Evolutionary conservation across 352 stramenopile species (phyloP).

Genomic region (Pythium sp.): DNA sequence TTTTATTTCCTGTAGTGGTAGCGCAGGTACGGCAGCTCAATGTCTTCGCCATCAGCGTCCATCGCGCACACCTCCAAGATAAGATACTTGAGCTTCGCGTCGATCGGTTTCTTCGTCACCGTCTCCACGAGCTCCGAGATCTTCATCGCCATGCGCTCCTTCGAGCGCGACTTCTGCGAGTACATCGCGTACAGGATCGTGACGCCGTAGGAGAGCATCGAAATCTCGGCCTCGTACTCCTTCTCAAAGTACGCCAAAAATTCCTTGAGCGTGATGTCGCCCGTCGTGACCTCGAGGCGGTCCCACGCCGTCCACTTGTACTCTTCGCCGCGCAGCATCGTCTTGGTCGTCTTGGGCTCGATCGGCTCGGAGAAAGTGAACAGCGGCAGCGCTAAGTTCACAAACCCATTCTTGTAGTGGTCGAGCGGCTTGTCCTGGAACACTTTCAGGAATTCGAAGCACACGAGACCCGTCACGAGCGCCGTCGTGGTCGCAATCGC

Average conservation of each 20-base stretch:
- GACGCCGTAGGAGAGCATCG: slow-evolving; percentile 97
- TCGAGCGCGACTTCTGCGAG: slow-evolving; percentile 81
- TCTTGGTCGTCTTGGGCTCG: slow-evolving; percentile 89
- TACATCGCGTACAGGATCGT: slow-evolving; percentile 91
- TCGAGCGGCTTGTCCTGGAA: slow-evolving; percentile 90
- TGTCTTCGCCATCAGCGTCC: slow-evolving; percentile 94
- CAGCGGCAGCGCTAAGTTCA: slow-evolving; percentile 97
- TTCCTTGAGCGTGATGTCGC: slow-evolving; percentile 95
- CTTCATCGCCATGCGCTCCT: slow-evolving; percentile 96
- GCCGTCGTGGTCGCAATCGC: slow-evolving; percentile 99
- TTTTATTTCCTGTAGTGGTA: slow-evolving; percentile 72
- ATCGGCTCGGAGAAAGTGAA: slow-evolving; percentile 98
- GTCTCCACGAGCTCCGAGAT: slow-evolving; percentile 94
- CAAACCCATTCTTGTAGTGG: slow-evolving; percentile 97
- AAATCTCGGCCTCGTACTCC: slow-evolving; percentile 96
- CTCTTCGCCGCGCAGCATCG: slow-evolving; percentile 93
- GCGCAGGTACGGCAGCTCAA: slow-evolving; percentile 95
- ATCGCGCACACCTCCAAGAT: slow-evolving; percentile 96
- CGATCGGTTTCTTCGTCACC: slow-evolving; percentile 96
- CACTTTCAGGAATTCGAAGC: slow-evolving; percentile 98
- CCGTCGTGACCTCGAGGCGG: slow-evolving; percentile 92
- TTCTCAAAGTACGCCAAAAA: slow-evolving; percentile 95
- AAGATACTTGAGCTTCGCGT: slow-evolving; percentile 94
- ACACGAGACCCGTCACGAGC: slow-evolving; percentile 97
- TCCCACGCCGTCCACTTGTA: slow-evolving; percentile 99